Conservation (phyloP, 2,329 filamentous ascomycete species). For the Sporothrix mexicana region DNA sequence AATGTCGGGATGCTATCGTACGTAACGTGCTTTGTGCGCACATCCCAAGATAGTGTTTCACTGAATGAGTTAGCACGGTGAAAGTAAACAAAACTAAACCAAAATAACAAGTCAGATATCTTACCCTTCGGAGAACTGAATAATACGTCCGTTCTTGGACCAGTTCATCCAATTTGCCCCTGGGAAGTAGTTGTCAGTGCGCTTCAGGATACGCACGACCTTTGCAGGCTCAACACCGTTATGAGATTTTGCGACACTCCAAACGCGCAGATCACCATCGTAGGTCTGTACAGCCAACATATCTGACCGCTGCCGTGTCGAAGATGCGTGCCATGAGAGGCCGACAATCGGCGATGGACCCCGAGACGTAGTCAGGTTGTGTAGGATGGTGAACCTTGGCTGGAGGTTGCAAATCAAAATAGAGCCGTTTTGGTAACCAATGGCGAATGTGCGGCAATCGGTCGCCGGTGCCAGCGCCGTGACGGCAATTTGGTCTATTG, state of each 20-base stretch:
- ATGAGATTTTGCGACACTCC: slow-evolving; percentile 89
- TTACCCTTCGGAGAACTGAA: slow-evolving; percentile 90
- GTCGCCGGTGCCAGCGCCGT: slow-evolving; percentile 88
- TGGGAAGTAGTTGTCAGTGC: slow-evolving; percentile 72
- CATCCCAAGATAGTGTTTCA: slow-evolving; percentile 94
- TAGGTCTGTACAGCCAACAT: slow-evolving; percentile 94
- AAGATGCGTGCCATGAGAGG: slow-evolving; percentile 94
- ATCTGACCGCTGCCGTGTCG: slow-evolving; percentile 92
- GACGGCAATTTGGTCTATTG: slow-evolving; percentile 89
- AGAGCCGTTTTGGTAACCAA: slow-evolving; percentile 95
- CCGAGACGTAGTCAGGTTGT: slow-evolving; percentile 85
- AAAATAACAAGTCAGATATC: slow-evolving; percentile 47
- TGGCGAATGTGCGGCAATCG: slow-evolving; percentile 93
- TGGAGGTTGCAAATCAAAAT: slow-evolving; percentile 88
- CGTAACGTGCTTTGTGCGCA: slow-evolving; percentile 95
- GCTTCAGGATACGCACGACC: slow-evolving; percentile 84
- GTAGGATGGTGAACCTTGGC: slow-evolving; percentile 90
- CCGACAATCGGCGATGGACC: slow-evolving; percentile 86
- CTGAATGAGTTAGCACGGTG: slow-evolving; percentile 51
- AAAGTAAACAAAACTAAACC: not conserved
- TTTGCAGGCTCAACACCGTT: slow-evolving; percentile 77
- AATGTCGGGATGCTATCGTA: slow-evolving; percentile 87
- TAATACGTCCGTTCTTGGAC: slow-evolving; percentile 96
- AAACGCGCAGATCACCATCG: slow-evolving; percentile 91
- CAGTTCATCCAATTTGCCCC: slow-evolving; percentile 96